These are phyloP conservation scores for Ophiorrhiza pumila DNA, from an alignment of 257 asterid species.

Conservation along the genomic window DNA sequence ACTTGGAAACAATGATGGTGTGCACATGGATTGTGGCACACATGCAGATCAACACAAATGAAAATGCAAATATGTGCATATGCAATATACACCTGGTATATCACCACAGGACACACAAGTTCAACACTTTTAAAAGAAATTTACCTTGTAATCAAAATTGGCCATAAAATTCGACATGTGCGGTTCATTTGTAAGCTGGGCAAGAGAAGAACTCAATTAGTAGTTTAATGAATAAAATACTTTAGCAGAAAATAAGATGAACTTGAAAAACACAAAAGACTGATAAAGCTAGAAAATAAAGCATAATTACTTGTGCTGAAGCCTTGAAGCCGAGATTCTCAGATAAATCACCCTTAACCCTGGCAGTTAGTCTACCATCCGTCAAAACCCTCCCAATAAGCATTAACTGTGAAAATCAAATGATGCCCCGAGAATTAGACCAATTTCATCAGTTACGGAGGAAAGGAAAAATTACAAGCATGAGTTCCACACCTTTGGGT, in stretches of 20 bases:
- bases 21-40: not conserved
- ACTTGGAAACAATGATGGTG: not conserved
- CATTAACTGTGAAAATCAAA: slow-evolving; percentile 64
- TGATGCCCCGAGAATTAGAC: not conserved
- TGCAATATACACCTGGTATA: not conserved
- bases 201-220: slow-evolving; percentile 14
- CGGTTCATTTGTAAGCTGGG: slow-evolving; percentile 84
- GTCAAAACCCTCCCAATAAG: slow-evolving; percentile 86
- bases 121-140: not conserved
- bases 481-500: slow-evolving; percentile 45
- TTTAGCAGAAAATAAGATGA: not conserved
- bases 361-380: slow-evolving; percentile 92
- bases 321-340: slow-evolving; percentile 87
- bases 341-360: slow-evolving; percentile 84
- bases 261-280: slow-evolving; percentile 1
- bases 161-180: slow-evolving; percentile 95
- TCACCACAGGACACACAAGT: not conserved
- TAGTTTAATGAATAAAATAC: not conserved
- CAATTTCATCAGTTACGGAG: not conserved
- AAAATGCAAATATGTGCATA: not conserved
- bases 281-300: slow-evolving; percentile 15
- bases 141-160: slow-evolving; percentile 95
- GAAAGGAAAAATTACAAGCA: slow-evolving; percentile 1
- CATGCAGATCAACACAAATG: not conserved
- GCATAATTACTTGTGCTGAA: slow-evolving; percentile 71